Percentiles rank a stretch among this genome's conserved stretches.
Conservation (phyloP, 2,329 filamentous ascomycete genomes). For the Botryotinia convoluta region DNA sequence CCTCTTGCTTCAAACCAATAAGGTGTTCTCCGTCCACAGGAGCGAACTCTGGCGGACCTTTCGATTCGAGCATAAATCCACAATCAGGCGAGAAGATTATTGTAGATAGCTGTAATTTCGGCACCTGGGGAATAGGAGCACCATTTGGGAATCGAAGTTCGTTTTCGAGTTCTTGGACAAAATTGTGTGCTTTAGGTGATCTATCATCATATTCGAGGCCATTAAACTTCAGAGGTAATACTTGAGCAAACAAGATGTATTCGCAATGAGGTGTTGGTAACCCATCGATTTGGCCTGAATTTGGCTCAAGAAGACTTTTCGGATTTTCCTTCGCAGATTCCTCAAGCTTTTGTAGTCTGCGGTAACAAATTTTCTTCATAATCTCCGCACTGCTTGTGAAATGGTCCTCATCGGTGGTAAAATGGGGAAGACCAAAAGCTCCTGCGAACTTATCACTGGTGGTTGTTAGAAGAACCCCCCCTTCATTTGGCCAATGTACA, state of each 20-base stretch:
- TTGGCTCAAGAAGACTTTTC: conserved; percentile 74
- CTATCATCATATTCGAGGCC: conserved; percentile 34
- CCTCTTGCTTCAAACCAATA: conserved; percentile 58
- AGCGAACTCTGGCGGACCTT: conserved; percentile 57
- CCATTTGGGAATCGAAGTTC: conserved; percentile 62
- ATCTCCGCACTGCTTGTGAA: conserved; percentile 59
- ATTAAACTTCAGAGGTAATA: conserved; percentile 45
- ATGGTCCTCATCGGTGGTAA: conserved; percentile 59
- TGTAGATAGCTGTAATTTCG: conserved; percentile 59
- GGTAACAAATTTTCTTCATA: conserved; percentile 69
- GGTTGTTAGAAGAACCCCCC: conserved; percentile 77
- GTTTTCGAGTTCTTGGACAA: conserved; percentile 56
- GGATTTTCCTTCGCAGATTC: conserved; percentile 53
- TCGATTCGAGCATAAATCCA: conserved; percentile 62
- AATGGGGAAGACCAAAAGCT: conserved; percentile 83
- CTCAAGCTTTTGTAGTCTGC: conserved; percentile 65
- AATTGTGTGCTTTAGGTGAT: conserved; percentile 36
- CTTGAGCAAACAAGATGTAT: conserved; percentile 80
- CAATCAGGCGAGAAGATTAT: conserved; percentile 68
- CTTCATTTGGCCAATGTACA: conserved; percentile 80
- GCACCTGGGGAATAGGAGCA: conserved; percentile 52
- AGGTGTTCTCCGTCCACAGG: conserved; percentile 54
- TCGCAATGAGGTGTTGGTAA: conserved; percentile 76
- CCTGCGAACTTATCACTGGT: conserved; percentile 94
- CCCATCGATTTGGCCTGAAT: conserved; percentile 59